Conservation (phyloP, 495 filamentous ascomycete species). For the Ascodesmis nigricans region DNA sequence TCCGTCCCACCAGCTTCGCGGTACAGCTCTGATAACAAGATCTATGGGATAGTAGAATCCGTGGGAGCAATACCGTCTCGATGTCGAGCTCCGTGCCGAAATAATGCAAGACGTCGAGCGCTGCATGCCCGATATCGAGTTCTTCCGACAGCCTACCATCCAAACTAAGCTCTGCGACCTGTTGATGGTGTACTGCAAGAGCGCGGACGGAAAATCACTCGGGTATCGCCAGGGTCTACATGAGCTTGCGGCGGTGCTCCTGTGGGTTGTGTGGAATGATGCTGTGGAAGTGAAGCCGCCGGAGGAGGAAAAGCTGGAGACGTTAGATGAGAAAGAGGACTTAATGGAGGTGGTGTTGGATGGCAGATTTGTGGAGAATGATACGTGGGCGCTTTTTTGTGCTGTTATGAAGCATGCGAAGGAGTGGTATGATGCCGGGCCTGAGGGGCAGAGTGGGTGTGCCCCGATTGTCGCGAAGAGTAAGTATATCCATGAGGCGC, state of each 20-base stretch:
- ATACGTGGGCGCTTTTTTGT: slow-evolving; percentile 69
- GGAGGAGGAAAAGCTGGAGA: not conserved
- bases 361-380: slow-evolving; percentile 56
- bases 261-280: slow-evolving; percentile 73
- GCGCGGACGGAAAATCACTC: slow-evolving; percentile 54
- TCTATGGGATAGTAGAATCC: slow-evolving; percentile 42
- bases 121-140: slow-evolving; percentile 76
- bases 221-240: slow-evolving; percentile 94
- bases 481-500: slow-evolving; percentile 61
- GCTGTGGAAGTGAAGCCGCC: slow-evolving; percentile 32
- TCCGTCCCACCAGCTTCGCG: not conserved
- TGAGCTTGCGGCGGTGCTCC: slow-evolving; percentile 71
- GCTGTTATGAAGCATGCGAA: slow-evolving; percentile 70
- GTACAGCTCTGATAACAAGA: not conserved
- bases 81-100: slow-evolving; percentile 65
- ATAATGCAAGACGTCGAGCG: slow-evolving; percentile 91
- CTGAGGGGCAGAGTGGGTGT: slow-evolving; percentile 12
- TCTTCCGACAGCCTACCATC: slow-evolving; percentile 59
- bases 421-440: slow-evolving; percentile 58
- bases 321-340: slow-evolving; percentile 26
- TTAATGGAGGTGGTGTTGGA: slow-evolving; percentile 46
- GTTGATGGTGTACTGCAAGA: slow-evolving; percentile 82
- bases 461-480: slow-evolving; percentile 66
- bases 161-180: slow-evolving; percentile 73
- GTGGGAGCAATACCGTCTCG: slow-evolving; percentile 62